These are phyloP conservation scores for Sclerotinia spermophila DNA, from an alignment of 2,329 filamentous ascomycete genomes.

Conservation along the genomic window DNA sequence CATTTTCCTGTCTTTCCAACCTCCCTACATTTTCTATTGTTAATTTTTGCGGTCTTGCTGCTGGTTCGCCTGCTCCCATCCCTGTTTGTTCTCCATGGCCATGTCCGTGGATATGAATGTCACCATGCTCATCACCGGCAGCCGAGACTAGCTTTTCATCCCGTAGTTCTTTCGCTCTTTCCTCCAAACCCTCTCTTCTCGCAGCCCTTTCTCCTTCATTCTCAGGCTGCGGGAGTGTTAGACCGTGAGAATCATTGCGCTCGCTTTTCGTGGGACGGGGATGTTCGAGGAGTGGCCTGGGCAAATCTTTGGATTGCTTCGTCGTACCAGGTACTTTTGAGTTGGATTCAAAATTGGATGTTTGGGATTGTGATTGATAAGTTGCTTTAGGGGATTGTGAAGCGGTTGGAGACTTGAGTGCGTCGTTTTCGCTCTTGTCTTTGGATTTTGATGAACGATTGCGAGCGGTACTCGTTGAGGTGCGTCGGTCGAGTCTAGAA, in stretches of 20 bases:
- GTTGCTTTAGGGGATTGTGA: background rate
- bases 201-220: slow-evolving; percentile 45
- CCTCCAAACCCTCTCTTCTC: slow-evolving; percentile 49
- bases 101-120: background rate
- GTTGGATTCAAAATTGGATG: background rate
- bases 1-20: slow-evolving; percentile 37
- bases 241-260: slow-evolving; percentile 25
- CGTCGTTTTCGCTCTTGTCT: background rate
- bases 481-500: background rate
- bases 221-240: slow-evolving; percentile 32
- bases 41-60: slow-evolving; percentile 42
- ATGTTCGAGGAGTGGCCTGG: background rate
- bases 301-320: background rate
- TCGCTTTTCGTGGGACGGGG: slow-evolving; percentile 26
- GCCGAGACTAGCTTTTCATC: slow-evolving; percentile 50
- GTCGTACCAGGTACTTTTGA: background rate
- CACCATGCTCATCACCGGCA: slow-evolving; percentile 20
- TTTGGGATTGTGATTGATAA: background rate
- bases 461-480: slow-evolving; percentile 10
- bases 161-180: slow-evolving; percentile 50
- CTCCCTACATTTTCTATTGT: slow-evolving; percentile 54
- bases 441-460: background rate
- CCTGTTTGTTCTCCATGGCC: background rate
- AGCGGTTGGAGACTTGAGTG: background rate
- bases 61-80: background rate